phyloP scores from a whole-genome alignment of 1,284 basidiomycete species.

The Xerocomus minutiporus region DNA sequence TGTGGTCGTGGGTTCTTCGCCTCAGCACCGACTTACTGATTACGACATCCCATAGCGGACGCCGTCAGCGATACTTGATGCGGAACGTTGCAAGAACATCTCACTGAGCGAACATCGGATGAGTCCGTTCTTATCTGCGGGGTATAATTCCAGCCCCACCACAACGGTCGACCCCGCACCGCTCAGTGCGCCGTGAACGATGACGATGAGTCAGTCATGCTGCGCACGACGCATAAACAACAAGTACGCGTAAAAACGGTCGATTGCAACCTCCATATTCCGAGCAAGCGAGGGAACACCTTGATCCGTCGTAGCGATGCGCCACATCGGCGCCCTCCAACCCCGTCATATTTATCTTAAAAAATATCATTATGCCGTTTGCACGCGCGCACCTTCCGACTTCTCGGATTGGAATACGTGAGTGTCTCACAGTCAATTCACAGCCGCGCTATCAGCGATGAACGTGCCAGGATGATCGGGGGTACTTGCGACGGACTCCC shows the following conservation, averaged over 20 bases:
- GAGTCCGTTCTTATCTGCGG: too few relatives aligned
- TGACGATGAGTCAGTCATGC: too few relatives aligned
- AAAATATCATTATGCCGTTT: background rate
- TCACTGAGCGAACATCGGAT: too few relatives aligned
- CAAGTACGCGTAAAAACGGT: background rate
- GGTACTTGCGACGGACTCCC: background rate
- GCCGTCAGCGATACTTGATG: background rate
- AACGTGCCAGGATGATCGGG: background rate
- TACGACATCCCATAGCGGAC: background rate
- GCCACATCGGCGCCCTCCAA: background rate
- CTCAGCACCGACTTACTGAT: background rate
- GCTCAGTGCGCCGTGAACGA: background rate
- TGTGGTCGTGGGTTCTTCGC: background rate
- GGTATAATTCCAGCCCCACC: too few relatives aligned
- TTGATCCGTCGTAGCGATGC: background rate
- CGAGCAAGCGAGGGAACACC: background rate
- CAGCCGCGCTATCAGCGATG: background rate
- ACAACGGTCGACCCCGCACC: background rate
- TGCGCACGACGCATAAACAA: background rate
- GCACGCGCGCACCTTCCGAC: background rate
- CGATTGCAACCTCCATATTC: too few relatives aligned
- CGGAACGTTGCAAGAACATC: background rate
- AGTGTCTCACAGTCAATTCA: background rate
- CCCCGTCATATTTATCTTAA: background rate
- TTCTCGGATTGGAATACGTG: background rate